Evolutionary conservation across 192 early-diverging fungal genomes (phyloP).

Genomic region (Backusella morwellensis): DNA sequence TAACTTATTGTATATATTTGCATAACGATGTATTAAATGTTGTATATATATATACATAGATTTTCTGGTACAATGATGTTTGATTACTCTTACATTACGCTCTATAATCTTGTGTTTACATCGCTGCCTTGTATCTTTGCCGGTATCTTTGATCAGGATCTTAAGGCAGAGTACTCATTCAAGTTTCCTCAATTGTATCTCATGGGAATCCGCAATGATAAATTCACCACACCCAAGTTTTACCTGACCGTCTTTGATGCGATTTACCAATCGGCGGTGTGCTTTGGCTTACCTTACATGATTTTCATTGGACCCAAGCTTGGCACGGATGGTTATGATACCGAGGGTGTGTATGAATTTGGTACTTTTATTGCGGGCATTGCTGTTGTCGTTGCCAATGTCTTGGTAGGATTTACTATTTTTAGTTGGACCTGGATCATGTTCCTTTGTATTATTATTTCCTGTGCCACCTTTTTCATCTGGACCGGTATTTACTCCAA

Average conservation of each 20-base stretch:
- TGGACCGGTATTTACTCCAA: conserved; percentile 61
- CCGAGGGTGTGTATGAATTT: conserved; percentile 63
- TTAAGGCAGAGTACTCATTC: conserved; percentile 56
- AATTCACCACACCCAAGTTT: conserved; percentile 64
- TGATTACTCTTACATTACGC: conserved; percentile 74
- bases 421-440: conserved; percentile 77
- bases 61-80: conserved; percentile 71
- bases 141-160: conserved; percentile 75
- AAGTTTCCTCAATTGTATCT: conserved; percentile 73
- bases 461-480: conserved; percentile 53
- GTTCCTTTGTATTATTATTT: conserved; percentile 45
- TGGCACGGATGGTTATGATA: conserved; percentile 32
- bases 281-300: conserved; percentile 60
- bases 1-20: neutral
- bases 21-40: too few relatives aligned
- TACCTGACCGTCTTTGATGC: conserved; percentile 59
- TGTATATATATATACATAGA: conserved; percentile 26
- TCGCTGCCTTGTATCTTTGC: conserved; percentile 65
- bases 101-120: conserved; percentile 83
- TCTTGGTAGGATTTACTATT: conserved; percentile 77
- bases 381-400: conserved; percentile 74
- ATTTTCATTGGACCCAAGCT: conserved; percentile 46
- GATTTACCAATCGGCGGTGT: conserved; percentile 62
- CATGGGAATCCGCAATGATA: conserved; percentile 55
- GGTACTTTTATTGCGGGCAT: conserved; percentile 73